Base-by-base conservation (phyloP, 768 basidiomycete genomes). In the Lanmaoa rubissima region DNA sequence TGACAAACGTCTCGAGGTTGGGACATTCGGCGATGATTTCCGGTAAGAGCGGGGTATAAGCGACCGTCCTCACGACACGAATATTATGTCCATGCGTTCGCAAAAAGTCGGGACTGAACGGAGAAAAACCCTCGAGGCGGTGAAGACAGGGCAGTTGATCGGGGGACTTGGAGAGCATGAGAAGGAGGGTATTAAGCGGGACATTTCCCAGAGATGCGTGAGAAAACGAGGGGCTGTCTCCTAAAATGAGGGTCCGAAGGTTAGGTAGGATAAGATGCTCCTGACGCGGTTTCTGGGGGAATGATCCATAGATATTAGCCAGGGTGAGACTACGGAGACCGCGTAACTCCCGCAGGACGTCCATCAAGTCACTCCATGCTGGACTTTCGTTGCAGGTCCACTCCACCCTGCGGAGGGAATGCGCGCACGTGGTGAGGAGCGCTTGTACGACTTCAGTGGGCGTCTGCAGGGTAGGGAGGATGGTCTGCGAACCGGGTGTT, bases 361-460 rank as follows among this genome's bases (percentile, higher is more conserved):
- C 52, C 42, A 74, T 69, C 19, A 81, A 54, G 59, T 80, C 77
- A 21, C 63, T 53, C 64, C 75, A 78, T 0, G 70, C 68, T 0
- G 79, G 79, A 34, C 74, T 67, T 58, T 81, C 79, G 10, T 76
- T 75, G 21, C 75, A 72, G 9, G 68, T 74, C 78, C 79, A 81
- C 57, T 80, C 79, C 1, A 79, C 48, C 28, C 79, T 72, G 43
- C 70, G 73, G 13, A 81, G 67, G n/a, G 74, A 73, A 31, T 61
- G 58, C 3, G 69, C 63, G 31, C 73, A 75, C 11, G 72, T 64
- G 2, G 53, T 47, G 11, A 73, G 61, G 24, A 80, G 62, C 0
- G 72, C 71, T 36, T 65, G 62, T 16, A 78, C 63, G 21, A 79
- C 69, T 26, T 73, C 68, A 1, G 61, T 50, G 10, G 73, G 71